A percentile compares a stretch with the other conserved stretches of the same genome.
Evolutionary conservation across 768 basidiomycete genomes (phyloP).

Genomic region (Podaxis sp.): DNA sequence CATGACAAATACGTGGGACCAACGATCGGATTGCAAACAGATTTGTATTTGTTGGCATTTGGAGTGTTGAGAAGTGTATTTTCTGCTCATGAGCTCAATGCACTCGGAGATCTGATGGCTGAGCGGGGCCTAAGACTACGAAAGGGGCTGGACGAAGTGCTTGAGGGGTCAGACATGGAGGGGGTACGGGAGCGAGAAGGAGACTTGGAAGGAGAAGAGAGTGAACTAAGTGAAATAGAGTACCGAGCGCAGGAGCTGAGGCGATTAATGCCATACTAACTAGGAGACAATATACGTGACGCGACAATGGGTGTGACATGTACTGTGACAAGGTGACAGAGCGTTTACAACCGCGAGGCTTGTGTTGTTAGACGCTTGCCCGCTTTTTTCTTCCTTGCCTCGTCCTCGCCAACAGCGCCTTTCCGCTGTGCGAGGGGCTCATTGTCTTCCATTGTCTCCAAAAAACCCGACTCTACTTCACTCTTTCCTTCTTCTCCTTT

Average conservation of each 20-base stretch:
- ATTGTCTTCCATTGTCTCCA: conserved; percentile 10
- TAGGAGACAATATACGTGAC: background rate
- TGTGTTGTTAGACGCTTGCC: background rate
- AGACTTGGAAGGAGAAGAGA: conserved; percentile 37
- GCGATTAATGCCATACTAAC: conserved; percentile 61
- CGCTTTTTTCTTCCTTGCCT: conserved; percentile 10
- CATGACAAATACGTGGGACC: background rate
- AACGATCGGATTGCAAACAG: conserved; percentile 29
- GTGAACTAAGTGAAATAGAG: conserved; percentile 67
- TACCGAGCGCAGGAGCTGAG: conserved; percentile 52
- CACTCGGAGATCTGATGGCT: conserved; percentile 68
- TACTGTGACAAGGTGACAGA: conserved; percentile 18
- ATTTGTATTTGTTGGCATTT: conserved; percentile 76
- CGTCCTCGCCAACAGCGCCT: conserved; percentile 14
- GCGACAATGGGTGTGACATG: background rate
- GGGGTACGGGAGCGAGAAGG: conserved; percentile 25
- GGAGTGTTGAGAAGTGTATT: conserved; percentile 64
- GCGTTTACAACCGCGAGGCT: conserved; percentile 25
- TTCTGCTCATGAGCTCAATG: conserved; percentile 50
- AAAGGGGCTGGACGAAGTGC: conserved; percentile 52
- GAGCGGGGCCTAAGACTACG: conserved; percentile 69
- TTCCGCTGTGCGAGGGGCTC: conserved; percentile 11
- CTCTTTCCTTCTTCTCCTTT: conserved; percentile 5
- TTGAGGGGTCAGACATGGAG: conserved; percentile 33
- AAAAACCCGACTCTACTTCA: conserved; percentile 9